Evolutionary conservation across 2,329 filamentous ascomycete genomes (phyloP).

Genomic region (Conoideocrella luteorostrata): DNA sequence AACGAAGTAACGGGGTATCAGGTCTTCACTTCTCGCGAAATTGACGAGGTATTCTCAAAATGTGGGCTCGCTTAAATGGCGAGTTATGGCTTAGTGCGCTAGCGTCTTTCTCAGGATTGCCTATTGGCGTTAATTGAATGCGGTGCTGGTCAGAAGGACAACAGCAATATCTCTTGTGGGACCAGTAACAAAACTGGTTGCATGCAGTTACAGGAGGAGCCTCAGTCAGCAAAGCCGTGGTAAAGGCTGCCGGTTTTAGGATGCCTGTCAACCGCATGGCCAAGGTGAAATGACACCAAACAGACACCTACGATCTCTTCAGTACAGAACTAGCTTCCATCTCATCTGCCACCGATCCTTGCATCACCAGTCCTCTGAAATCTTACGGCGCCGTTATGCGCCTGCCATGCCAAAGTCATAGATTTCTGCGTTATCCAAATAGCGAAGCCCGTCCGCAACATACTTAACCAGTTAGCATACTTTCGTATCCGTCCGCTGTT

Average conservation of each 20-base stretch:
- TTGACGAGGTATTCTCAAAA: slow-evolving; percentile 21
- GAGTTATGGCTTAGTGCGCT: slow-evolving; percentile 21
- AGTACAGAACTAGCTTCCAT: too few species aligned
- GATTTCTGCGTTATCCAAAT: neutral
- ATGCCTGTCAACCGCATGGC: too few species aligned
- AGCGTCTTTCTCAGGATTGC: slow-evolving; percentile 8
- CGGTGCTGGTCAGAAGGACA: too few species aligned
- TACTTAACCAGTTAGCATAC: neutral
- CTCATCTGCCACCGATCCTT: neutral
- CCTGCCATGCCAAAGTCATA: slow-evolving; percentile 10
- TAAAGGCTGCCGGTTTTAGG: too few species aligned
- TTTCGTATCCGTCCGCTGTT: neutral
- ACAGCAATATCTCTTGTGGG: too few species aligned
- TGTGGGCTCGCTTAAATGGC: slow-evolving; percentile 37
- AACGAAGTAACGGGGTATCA: slow-evolving; percentile 15
- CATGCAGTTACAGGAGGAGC: too few species aligned
- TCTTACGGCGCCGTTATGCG: neutral
- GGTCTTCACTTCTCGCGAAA: slow-evolving; percentile 19
- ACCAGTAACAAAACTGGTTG: too few species aligned
- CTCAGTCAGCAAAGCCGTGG: too few species aligned
- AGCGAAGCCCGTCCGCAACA: neutral
- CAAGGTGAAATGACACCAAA: too few species aligned
- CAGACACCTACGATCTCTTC: too few species aligned
- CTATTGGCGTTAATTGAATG: slow-evolving; percentile 17
- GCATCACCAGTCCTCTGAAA: neutral